A percentile compares a stretch with the other conserved stretches of the same genome.
Conservation (phyloP, 2,329 filamentous ascomycete species). For the Neurospora crassa region DNA sequence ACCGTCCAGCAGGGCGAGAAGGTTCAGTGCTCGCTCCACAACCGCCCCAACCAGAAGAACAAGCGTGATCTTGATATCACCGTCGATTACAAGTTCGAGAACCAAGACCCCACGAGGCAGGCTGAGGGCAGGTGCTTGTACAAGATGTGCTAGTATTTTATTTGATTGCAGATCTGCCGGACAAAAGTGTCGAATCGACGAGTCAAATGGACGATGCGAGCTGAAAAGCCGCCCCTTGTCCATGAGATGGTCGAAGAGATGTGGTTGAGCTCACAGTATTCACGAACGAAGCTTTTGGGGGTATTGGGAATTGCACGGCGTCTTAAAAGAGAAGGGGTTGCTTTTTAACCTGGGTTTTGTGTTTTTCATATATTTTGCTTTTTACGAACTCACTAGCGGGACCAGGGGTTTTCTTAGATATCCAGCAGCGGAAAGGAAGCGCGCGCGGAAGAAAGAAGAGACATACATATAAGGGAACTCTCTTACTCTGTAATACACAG, state of each 20-base stretch:
- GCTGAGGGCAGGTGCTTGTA: constrained; percentile 67
- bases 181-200: background rate
- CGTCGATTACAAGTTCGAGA: constrained; percentile 72
- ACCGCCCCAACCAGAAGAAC: constrained; percentile 90
- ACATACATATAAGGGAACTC: background rate
- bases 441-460: background rate
- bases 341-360: background rate
- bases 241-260: background rate
- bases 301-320: background rate
- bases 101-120: constrained; percentile 60
- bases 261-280: background rate
- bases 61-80: constrained; percentile 88
- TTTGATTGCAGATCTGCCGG: background rate
- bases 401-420: background rate
- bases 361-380: background rate
- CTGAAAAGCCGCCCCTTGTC: background rate
- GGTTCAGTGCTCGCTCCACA: constrained; percentile 63
- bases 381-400: background rate
- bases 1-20: constrained; percentile 84
- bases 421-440: constrained; percentile 1
- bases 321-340: background rate
- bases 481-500: background rate
- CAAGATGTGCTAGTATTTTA: constrained; percentile 56
- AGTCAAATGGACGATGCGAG: background rate
- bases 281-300: background rate